These are phyloP conservation scores for Pulicaria dysenterica DNA, from an alignment of 129 eudicot genomes.

Conservation along the genomic window DNA sequence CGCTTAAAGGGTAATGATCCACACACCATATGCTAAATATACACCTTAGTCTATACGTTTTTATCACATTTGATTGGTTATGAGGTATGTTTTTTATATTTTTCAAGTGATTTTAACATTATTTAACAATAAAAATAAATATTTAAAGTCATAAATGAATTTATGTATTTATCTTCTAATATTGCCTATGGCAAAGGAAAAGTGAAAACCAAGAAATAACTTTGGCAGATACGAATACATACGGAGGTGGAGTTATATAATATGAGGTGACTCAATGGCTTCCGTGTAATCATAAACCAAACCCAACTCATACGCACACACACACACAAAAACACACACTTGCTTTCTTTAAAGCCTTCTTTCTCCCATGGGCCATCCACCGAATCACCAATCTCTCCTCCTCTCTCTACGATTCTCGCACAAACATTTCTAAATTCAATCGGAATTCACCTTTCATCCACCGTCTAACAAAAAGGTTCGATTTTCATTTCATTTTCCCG, in stretches of 20 bases:
- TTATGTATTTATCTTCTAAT: not conserved
- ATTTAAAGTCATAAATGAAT: no score
- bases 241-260: not conserved
- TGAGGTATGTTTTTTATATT: no score
- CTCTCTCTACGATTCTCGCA: constrained; percentile 1
- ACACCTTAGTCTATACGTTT: no score
- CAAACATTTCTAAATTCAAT: constrained; percentile 14
- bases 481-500: not conserved
- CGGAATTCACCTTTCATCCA: constrained; percentile 30
- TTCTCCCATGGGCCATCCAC: constrained; percentile 33
- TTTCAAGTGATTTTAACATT: no score
- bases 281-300: constrained; percentile 40
- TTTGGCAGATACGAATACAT: constrained; percentile 24
- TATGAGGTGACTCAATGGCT: constrained; percentile 13
- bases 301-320: constrained; percentile 38
- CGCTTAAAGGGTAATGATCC: no score
- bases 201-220: not conserved
- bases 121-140: not conserved
- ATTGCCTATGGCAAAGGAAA: not conserved
- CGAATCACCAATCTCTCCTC: constrained; percentile 24
- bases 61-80: no score
- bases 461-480: constrained; percentile 23
- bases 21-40: no score
- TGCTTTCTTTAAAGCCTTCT: constrained; percentile 5
- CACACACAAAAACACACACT: not conserved